Percentiles rank a stretch among this genome's conserved stretches.
phyloP scores from a whole-genome alignment of 2,329 filamentous ascomycete genomes.

The Fusarium veterinarium region DNA sequence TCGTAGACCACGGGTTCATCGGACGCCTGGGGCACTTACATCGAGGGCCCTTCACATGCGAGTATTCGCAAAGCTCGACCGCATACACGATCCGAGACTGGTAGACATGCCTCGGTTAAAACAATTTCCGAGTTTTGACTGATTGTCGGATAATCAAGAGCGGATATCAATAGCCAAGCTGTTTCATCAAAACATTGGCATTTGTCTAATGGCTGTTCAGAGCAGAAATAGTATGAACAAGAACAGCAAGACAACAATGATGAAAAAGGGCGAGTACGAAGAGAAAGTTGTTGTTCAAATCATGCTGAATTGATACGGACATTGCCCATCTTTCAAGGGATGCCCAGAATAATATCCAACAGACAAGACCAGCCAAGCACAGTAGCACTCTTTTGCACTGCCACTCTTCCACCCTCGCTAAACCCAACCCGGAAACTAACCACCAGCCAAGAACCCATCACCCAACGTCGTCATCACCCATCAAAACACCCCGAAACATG shows the following conservation, averaged over 20 bases:
- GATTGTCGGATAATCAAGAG: not conserved
- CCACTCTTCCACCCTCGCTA: slow-evolving; percentile 10
- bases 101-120: not conserved
- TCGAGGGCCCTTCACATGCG: not conserved
- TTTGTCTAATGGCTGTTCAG: fast-evolving
- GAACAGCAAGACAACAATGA: fast-evolving
- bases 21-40: not conserved
- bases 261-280: not conserved
- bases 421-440: slow-evolving; percentile 1
- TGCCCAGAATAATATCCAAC: not conserved
- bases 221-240: fast-evolving
- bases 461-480: not conserved
- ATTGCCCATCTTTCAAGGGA: not conserved
- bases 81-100: not conserved
- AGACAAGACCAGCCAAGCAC: slow-evolving; percentile 9
- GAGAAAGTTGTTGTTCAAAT: not conserved
- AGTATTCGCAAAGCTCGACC: not conserved
- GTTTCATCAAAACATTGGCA: not conserved
- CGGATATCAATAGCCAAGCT: not conserved
- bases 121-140: not conserved
- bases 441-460: not conserved
- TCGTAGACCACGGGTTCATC: not conserved
- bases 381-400: slow-evolving; percentile 14
- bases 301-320: not conserved
- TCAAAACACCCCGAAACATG: not conserved